A percentile compares a stretch with the other conserved stretches of the same genome.
Evolutionary conservation across 805 yeast species (phyloP).

Genomic region (Candida peoriensis): DNA sequence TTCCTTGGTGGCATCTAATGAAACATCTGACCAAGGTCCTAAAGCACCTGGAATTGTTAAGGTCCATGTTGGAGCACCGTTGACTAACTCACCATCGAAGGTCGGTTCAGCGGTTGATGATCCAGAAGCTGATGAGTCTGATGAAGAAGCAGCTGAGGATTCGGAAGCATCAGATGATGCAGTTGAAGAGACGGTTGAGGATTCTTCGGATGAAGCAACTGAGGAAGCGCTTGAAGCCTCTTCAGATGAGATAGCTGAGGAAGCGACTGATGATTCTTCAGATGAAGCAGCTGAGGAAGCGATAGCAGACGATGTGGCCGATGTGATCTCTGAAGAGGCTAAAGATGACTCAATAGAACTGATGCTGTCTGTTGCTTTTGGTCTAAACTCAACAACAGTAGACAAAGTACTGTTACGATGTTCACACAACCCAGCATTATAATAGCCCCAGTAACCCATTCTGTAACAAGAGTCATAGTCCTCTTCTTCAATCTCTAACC

Average conservation of each 20-base stretch:
- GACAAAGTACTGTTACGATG: constrained; percentile 2
- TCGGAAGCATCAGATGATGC: too few relatives aligned
- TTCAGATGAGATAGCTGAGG: too few relatives aligned
- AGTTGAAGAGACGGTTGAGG: constrained; percentile 1
- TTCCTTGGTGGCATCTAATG: constrained; percentile 3
- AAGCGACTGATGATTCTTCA: too few relatives aligned
- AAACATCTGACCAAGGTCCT: constrained; percentile 18
- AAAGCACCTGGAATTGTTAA: constrained; percentile 15
- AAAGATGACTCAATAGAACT: too few relatives aligned
- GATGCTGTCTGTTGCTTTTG: too few relatives aligned
- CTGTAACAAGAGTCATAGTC: constrained; percentile 7
- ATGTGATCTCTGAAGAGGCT: too few relatives aligned
- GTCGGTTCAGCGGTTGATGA: constrained; percentile 1
- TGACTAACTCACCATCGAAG: constrained; percentile 5
- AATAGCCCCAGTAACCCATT: constrained; percentile 2
- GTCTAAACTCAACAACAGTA: too few relatives aligned
- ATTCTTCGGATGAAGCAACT: background rate
- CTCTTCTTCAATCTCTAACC: constrained; percentile 1
- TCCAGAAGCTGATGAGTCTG: constrained; percentile 1
- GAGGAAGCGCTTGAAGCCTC: too few relatives aligned
- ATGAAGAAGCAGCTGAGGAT: background rate
- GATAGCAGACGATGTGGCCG: too few relatives aligned
- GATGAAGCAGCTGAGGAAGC: too few relatives aligned
- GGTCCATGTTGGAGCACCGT: constrained; percentile 14
- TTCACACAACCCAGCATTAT: constrained; percentile 3